Conservation (phyloP, 805 yeast species). For the Metschnikowia koreensis region DNA sequence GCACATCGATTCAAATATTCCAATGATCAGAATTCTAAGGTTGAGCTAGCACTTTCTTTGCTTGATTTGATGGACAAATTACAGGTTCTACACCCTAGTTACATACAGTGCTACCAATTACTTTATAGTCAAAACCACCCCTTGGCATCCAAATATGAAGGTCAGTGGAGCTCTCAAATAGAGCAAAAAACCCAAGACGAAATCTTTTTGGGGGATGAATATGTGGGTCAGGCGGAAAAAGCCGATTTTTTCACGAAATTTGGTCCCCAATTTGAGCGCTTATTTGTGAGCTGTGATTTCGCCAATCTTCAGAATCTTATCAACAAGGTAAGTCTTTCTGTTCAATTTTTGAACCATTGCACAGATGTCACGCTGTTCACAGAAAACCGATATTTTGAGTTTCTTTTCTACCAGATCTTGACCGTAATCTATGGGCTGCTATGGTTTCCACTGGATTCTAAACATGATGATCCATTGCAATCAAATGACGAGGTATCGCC, state of each 20-base stretch:
- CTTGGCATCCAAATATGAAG: constrained; percentile 3
- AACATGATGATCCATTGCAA: constrained; percentile 5
- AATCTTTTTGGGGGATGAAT: constrained; percentile 8
- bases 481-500: constrained; percentile 3
- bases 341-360: constrained; percentile 28
- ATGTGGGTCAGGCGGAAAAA: constrained; percentile 10
- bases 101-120: constrained; percentile 1
- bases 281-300: constrained; percentile 22
- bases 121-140: background rate
- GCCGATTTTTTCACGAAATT: constrained; percentile 8
- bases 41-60: constrained; percentile 7
- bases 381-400: constrained; percentile 29
- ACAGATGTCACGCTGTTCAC: constrained; percentile 19
- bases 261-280: constrained; percentile 6
- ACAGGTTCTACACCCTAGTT: constrained; percentile 22
- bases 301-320: constrained; percentile 19
- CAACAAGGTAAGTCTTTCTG: constrained; percentile 16
- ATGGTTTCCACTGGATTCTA: constrained; percentile 20
- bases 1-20: constrained; percentile 10
- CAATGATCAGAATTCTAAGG: background rate
- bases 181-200: constrained; percentile 1
- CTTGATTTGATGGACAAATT: constrained; percentile 26
- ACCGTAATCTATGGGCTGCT: constrained; percentile 21
- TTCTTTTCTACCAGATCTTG: constrained; percentile 26
- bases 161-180: constrained; percentile 11